These are phyloP conservation scores for Agaricales sp. DNA, from an alignment of 1,284 basidiomycete genomes.

Conservation along the genomic window DNA sequence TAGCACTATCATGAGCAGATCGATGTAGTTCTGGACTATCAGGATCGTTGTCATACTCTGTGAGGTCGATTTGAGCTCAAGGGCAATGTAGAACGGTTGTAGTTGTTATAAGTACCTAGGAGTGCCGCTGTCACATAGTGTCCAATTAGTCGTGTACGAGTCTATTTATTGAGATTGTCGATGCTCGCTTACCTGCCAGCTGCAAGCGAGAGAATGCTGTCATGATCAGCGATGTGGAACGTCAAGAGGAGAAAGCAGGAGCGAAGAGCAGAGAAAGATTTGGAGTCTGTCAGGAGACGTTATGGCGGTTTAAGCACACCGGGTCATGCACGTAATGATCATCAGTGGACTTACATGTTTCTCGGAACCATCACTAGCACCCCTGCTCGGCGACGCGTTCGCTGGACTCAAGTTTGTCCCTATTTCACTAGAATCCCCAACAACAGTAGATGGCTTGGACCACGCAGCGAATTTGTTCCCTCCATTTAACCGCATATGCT, in stretches of 20 bases:
- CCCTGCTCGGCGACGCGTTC: no score
- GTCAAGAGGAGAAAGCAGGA: neutral
- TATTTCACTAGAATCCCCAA: no score
- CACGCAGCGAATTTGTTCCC: no score
- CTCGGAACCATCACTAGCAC: no score
- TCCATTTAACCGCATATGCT: no score
- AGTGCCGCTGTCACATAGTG: slow-evolving; percentile 38
- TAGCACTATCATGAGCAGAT: slow-evolving; percentile 72
- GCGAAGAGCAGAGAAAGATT: neutral
- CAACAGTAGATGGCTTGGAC: no score
- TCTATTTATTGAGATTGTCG: no score
- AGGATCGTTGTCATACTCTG: slow-evolving; percentile 79
- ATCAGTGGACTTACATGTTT: no score
- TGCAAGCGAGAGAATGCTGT: slow-evolving; percentile 70
- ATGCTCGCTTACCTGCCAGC: slow-evolving; percentile 36
- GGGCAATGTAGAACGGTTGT: slow-evolving; percentile 5
- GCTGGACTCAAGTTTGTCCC: no score
- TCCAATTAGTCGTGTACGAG: neutral
- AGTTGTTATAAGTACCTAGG: slow-evolving; percentile 49
- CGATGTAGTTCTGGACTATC: slow-evolving; percentile 48
- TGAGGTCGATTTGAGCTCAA: slow-evolving; percentile 4
- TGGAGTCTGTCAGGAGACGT: neutral
- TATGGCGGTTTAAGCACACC: neutral
- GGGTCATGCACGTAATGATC: neutral
- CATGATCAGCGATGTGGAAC: neutral